Base-by-base conservation (phyloP, 2,329 filamentous ascomycete species). In the Onygenales sp. region DNA sequence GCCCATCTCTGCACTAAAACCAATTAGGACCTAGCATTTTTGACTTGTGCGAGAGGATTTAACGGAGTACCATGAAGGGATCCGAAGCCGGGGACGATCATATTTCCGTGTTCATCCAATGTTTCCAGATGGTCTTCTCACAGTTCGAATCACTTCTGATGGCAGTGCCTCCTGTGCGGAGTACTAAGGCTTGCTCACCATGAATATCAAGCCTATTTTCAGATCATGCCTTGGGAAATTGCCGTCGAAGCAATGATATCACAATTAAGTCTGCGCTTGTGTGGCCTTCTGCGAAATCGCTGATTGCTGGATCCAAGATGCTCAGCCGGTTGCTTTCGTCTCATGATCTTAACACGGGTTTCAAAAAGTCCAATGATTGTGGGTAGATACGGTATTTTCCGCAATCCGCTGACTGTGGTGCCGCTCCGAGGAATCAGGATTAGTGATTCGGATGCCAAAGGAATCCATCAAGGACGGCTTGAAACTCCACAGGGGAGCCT, bases 291-390 rank as follows among this genome's bases (percentile, higher is more conserved):
- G 13, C 35, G 13, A 27, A 27, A 27, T 27, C 14, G 46, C 46
- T 38, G 46, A 38, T 38, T 27, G 17, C 46, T 39, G 35, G 13
- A 27, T 33, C 17, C 13, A 41, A 41, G 5, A 41, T 38, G 17
- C 5, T 10, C 46, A 49, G 46, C 27, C 39, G 35, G 35, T 49
- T 14, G 11, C 46, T 49, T 14, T 39, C 31, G 31, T 33, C 35
- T 49, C 46, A 49, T 49, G 46, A 49, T 49, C 46, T 49, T 27
- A 31, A 11, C 46, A 11, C 32, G n/a, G 17, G 17, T 41, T 48
- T 11, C 11, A 11, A 49, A 27, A 27, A 13, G 35, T 21, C 46
- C 46, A 49, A 49, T 49, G 17, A 36, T 10, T 38, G 7, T 48
- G 35, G 32, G 46, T 21, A 38, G 46, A 48, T n/a, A 36, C 14